phyloP scores from a whole-genome alignment of 73 alveolate genomes.

The Tetrahymena thermophila region DNA sequence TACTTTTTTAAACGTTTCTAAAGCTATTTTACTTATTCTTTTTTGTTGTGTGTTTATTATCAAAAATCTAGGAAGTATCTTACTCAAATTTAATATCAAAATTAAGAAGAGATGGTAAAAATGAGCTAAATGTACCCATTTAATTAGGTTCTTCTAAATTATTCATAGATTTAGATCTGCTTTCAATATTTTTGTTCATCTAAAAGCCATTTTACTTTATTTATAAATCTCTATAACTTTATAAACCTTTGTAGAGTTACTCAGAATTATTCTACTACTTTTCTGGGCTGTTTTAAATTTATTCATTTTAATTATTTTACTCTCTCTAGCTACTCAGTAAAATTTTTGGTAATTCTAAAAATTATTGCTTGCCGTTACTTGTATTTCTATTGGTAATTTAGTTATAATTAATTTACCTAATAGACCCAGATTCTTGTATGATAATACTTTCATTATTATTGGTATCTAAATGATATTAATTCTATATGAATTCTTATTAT shows the following conservation, averaged over 20 bases:
- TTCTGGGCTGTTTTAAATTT: neutral
- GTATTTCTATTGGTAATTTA: neutral
- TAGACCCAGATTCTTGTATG: neutral
- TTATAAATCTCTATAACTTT: neutral
- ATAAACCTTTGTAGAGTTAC: neutral
- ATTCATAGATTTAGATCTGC: neutral
- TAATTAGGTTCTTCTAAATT: neutral
- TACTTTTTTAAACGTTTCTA: neutral
- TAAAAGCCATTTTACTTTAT: neutral
- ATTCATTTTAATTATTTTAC: neutral
- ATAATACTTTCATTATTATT: neutral
- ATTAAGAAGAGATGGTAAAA: neutral
- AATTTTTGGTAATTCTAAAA: neutral
- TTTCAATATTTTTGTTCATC: neutral
- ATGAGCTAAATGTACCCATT: neutral
- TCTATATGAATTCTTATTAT: neutral
- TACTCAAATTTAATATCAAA: neutral
- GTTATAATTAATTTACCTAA: neutral
- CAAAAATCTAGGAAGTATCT: neutral
- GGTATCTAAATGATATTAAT: neutral
- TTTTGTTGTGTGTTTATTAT: neutral
- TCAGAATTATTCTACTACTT: neutral
- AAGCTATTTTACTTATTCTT: neutral
- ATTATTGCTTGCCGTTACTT: neutral
- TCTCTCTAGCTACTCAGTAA: neutral